Evolutionary conservation across 2,329 filamentous ascomycete species (phyloP).

Genomic region (Pestalotiopsis sp.): DNA sequence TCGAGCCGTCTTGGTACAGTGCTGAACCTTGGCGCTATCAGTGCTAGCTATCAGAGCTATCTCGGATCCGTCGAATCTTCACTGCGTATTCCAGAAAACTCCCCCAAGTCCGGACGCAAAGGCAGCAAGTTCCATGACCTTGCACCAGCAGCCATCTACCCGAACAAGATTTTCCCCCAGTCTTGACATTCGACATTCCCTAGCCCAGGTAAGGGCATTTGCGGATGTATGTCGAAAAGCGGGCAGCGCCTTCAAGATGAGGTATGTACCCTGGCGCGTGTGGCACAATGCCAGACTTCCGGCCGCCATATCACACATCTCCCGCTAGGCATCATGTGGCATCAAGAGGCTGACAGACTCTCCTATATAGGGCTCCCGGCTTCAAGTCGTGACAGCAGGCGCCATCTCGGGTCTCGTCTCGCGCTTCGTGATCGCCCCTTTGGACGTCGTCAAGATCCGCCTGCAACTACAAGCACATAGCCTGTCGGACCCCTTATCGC

Average conservation of each 20-base stretch:
- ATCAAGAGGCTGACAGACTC: background rate
- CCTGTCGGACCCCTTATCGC: constrained; percentile 71
- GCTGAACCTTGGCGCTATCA: background rate
- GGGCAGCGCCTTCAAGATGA: constrained; percentile 61
- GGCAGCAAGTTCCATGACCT: background rate
- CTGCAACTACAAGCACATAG: constrained; percentile 92
- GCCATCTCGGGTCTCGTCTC: constrained; percentile 82
- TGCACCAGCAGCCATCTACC: background rate
- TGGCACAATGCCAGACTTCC: background rate
- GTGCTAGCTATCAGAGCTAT: constrained; percentile 1
- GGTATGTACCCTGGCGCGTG: constrained; percentile 36
- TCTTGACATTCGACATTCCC: constrained; percentile 7
- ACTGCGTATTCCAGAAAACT: background rate
- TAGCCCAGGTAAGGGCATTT: constrained; percentile 29
- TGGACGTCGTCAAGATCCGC: constrained; percentile 98
- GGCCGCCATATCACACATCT: background rate
- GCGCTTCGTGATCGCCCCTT: constrained; percentile 89
- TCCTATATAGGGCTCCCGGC: constrained; percentile 51
- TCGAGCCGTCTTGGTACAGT: too few relatives aligned
- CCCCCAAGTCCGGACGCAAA: background rate
- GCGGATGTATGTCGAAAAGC: constrained; percentile 47
- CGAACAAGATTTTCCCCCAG: background rate
- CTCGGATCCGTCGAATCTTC: background rate
- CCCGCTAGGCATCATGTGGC: background rate
- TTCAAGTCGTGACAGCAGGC: constrained; percentile 60